A percentile compares a stretch with the other conserved stretches of the same genome.
These are phyloP conservation scores for Hyaloperonospora arabidopsidis DNA, from an alignment of 352 stramenopile genomes.

Conservation along the genomic window DNA sequence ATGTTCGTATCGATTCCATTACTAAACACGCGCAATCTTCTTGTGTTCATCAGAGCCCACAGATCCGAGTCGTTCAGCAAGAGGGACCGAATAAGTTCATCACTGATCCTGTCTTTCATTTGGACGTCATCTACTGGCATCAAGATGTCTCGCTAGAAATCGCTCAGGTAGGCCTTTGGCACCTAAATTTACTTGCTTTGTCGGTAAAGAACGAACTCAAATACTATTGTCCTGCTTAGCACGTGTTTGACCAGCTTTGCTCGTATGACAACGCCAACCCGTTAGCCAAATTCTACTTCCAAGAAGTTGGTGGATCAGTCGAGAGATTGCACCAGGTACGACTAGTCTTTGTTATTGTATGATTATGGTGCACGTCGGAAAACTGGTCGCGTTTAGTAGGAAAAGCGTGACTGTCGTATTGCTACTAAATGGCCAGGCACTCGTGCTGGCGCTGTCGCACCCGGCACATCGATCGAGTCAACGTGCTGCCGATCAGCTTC, in stretches of 20 bases:
- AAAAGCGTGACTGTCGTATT: slow-evolving; percentile 1
- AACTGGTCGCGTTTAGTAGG: neutral
- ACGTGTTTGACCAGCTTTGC: slow-evolving; percentile 40
- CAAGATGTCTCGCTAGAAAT: slow-evolving; percentile 21
- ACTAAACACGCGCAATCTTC: neutral
- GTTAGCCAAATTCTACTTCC: slow-evolving; percentile 42
- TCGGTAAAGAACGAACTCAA: neutral
- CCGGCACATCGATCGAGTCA: slow-evolving; percentile 41
- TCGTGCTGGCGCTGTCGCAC: slow-evolving; percentile 45
- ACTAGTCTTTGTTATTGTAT: slow-evolving; percentile 15
- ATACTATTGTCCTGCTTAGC: slow-evolving; percentile 8
- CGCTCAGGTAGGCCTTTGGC: slow-evolving; percentile 25
- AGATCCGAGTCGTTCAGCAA: slow-evolving; percentile 11
- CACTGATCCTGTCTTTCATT: slow-evolving; percentile 22
- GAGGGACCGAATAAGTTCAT: slow-evolving; percentile 24
- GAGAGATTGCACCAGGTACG: slow-evolving; percentile 54
- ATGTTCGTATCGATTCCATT: neutral
- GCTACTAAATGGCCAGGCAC: slow-evolving; percentile 26
- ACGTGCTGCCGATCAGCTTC: slow-evolving; percentile 38
- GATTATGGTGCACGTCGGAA: slow-evolving; percentile 14
- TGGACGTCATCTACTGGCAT: slow-evolving; percentile 53
- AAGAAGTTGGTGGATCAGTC: slow-evolving; percentile 37
- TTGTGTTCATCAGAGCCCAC: slow-evolving; percentile 12
- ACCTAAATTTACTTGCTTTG: neutral
- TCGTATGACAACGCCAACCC: slow-evolving; percentile 37